Evolutionary conservation across 345 rosid genomes (phyloP), one percentile per base, ranked within the genome.

Genomic region (Euphorbia lathyris): DNA sequence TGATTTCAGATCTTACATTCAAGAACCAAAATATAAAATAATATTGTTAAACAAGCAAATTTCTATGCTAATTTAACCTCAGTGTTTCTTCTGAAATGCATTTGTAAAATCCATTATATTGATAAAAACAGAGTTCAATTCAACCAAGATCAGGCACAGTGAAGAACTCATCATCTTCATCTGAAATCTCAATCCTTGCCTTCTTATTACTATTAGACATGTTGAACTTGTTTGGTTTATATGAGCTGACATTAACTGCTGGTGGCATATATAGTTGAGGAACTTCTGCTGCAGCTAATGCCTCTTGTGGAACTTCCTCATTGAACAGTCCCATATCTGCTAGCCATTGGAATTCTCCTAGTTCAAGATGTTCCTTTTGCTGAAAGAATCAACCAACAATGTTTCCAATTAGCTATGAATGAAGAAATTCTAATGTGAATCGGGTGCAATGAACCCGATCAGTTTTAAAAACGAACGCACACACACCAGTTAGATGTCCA

Each of bases 91-190:
- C 22, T 58, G 5, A 59, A 22, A 29, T 7, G 11, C 58, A 20
- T 14, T 34, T 13, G 14, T 43, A n/a, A n/a, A 30, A 30, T 55
- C 25, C 34, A 19, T n/a, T n/a, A n/a, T n/a, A n/a, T n/a, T n/a
- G n/a, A n/a, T n/a, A n/a, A n/a, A n/a, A n/a, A n/a, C n/a, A n/a
- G 52, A 25, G 36, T 43, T 34, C 38, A 45, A 36, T 70, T 85
- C 72, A 88, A 23, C 97, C 96, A 20, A 94, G 91, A 77, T 94
- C 92, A 7, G 98, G 98, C 59, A 94, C 98, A 3, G 88, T 87
- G 80, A 87, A 94, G 81, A 72, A 81, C 81, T 94, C 98, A 5
- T 89, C 93, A 0, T 88, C 88, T 6, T 87, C 88, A 0, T 80
- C 83, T 7, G 72, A 63, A 58, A 83, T 56, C 70, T 88, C 94